Conservation (phyloP, 2,329 filamentous ascomycete species). For the Hymenoscyphus linearis region DNA sequence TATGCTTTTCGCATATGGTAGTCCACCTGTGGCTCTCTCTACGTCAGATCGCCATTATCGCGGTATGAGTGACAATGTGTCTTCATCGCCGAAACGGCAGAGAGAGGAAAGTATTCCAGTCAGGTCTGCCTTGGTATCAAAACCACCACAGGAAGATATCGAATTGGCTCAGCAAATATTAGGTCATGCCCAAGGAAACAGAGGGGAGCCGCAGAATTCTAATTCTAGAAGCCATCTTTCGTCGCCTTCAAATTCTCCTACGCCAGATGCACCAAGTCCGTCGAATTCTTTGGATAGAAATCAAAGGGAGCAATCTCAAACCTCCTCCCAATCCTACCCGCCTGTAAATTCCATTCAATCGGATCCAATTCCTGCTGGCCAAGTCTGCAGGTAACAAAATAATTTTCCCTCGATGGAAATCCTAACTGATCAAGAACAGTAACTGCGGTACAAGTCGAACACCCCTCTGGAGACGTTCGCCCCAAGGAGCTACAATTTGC, state of each 20-base stretch:
- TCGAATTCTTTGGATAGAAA: constrained; percentile 16
- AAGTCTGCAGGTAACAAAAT: constrained; percentile 63
- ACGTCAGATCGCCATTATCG: constrained; percentile 26
- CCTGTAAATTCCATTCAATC: constrained; percentile 7
- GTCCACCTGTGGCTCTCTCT: constrained; percentile 23
- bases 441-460: constrained; percentile 95
- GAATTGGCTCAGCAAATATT: constrained; percentile 24
- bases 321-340: constrained; percentile 16
- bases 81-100: constrained; percentile 17
- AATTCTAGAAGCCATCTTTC: constrained; percentile 14
- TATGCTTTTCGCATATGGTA: constrained; percentile 26
- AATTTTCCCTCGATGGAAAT: neutral
- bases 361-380: constrained; percentile 44
- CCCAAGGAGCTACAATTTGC: constrained; percentile 90
- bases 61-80: constrained; percentile 21
- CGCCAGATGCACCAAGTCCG: constrained; percentile 15
- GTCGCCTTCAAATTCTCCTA: constrained; percentile 15
- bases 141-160: constrained; percentile 24
- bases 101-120: constrained; percentile 21
- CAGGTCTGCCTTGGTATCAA: constrained; percentile 17
- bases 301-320: constrained; percentile 15
- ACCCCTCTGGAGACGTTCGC: constrained; percentile 89
- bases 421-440: constrained; percentile 45
- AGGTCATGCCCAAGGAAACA: constrained; percentile 19
- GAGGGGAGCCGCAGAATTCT: constrained; percentile 6